Conservation (phyloP, 345 rosid genomes). For the Schrenkiella parvula region DNA sequence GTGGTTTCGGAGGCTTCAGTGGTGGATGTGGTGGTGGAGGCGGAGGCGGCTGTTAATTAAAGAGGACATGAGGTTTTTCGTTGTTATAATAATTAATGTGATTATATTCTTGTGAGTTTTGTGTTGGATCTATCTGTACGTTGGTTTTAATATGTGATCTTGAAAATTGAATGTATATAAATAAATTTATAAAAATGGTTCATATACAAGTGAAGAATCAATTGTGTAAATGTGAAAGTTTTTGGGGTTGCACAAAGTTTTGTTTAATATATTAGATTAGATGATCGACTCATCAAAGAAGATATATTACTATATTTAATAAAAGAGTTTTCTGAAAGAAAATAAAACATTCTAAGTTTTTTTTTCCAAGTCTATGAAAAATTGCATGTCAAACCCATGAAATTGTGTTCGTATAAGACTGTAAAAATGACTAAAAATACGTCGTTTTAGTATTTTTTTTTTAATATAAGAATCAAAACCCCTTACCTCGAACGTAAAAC, state of each 20-base stretch:
- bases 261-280: too few relatives aligned
- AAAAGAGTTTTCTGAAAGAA: too few relatives aligned
- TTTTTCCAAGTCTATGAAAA: too few relatives aligned
- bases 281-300: neutral
- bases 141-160: neutral
- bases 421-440: too few relatives aligned
- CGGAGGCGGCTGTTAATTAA: conserved; percentile 8
- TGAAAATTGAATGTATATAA: neutral
- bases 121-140: neutral
- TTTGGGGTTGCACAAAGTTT: neutral
- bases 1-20: conserved; percentile 11
- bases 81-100: neutral
- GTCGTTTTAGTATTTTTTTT: too few relatives aligned
- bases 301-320: neutral
- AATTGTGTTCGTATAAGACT: too few relatives aligned
- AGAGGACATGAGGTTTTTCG: neutral
- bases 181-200: neutral
- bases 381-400: too few relatives aligned
- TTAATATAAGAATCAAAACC: too few relatives aligned
- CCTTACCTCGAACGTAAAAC: too few relatives aligned
- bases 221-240: neutral
- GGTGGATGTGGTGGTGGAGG: conserved; percentile 29
- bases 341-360: too few relatives aligned
- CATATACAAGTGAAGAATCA: neutral
- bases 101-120: neutral